These are phyloP conservation scores for Colletotrichum magnum DNA, from an alignment of 2,329 filamentous ascomycete genomes.

Conservation along the genomic window DNA sequence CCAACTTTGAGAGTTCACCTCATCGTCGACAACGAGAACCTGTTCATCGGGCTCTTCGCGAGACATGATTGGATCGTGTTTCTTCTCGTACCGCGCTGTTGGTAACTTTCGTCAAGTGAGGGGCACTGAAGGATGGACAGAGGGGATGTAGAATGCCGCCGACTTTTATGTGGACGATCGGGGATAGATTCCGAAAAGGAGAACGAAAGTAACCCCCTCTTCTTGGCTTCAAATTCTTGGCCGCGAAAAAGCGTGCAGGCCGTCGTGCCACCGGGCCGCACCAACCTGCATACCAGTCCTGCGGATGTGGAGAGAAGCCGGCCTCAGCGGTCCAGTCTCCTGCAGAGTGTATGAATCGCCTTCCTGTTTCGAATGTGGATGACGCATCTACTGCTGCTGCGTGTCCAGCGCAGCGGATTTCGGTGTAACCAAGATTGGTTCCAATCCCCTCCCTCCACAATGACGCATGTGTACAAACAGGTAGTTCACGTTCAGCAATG, in stretches of 20 bases:
- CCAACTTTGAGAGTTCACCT: neutral
- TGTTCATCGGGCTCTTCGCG: neutral
- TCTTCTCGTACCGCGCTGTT: no score
- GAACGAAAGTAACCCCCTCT: neutral
- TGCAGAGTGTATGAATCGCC: no score
- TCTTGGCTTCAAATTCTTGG: neutral
- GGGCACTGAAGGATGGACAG: neutral
- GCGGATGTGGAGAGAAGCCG: no score
- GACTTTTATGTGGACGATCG: neutral
- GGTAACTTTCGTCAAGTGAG: neutral
- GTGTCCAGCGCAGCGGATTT: no score
- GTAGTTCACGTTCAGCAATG: no score
- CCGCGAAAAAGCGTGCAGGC: neutral
- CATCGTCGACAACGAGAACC: neutral
- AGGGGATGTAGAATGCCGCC: neutral
- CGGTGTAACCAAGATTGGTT: no score
- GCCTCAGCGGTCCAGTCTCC: no score
- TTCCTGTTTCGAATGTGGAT: no score
- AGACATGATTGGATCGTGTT: neutral
- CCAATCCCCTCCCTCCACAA: no score
- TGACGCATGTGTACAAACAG: no score
- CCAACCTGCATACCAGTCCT: slow-evolving; percentile 16
- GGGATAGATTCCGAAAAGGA: no score
- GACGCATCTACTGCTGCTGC: no score
- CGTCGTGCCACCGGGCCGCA: neutral